Percentiles rank a stretch among this genome's conserved stretches.
These are phyloP conservation scores for Kluyveromyces siamensis DNA, from an alignment of 805 yeast species.

Conservation along the genomic window DNA sequence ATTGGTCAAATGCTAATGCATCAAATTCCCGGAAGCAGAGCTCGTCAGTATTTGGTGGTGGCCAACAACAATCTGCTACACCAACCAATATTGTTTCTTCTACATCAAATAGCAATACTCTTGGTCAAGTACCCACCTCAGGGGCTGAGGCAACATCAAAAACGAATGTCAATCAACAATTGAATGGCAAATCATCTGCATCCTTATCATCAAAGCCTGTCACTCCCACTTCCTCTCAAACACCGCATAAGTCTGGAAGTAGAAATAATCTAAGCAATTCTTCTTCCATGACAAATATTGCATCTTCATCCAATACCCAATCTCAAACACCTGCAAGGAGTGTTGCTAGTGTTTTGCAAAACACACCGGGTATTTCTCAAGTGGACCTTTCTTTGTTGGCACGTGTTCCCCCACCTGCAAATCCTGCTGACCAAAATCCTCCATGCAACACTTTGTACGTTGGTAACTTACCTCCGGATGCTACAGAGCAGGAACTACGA, in stretches of 20 bases:
- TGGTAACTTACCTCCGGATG: constrained; percentile 95
- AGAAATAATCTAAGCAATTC: constrained; percentile 7
- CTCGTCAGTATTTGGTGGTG: constrained; percentile 17
- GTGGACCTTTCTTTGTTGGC: constrained; percentile 66
- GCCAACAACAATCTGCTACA: constrained; percentile 5
- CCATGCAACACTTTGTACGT: constrained; percentile 97
- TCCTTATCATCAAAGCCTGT: constrained; percentile 6
- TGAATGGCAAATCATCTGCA: neutral
- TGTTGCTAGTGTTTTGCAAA: constrained; percentile 5
- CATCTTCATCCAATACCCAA: constrained; percentile 9
- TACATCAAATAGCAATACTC: constrained; percentile 26
- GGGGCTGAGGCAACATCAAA: constrained; percentile 8
- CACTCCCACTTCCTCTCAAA: constrained; percentile 10
- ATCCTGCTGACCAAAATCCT: constrained; percentile 98
- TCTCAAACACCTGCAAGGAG: constrained; percentile 9
- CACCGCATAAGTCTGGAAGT: constrained; percentile 3
- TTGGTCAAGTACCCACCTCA: constrained; percentile 29
- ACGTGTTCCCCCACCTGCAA: constrained; percentile 83
- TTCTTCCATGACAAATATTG: constrained; percentile 6
- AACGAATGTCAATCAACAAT: neutral
- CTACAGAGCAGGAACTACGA: constrained; percentile 86
- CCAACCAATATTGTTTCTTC: constrained; percentile 10
- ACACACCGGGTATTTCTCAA: constrained; percentile 25
- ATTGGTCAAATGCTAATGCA: constrained; percentile 16
- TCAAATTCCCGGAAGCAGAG: constrained; percentile 18